phyloP scores from a whole-genome alignment of 768 basidiomycete species.

The Trametes maxima region DNA sequence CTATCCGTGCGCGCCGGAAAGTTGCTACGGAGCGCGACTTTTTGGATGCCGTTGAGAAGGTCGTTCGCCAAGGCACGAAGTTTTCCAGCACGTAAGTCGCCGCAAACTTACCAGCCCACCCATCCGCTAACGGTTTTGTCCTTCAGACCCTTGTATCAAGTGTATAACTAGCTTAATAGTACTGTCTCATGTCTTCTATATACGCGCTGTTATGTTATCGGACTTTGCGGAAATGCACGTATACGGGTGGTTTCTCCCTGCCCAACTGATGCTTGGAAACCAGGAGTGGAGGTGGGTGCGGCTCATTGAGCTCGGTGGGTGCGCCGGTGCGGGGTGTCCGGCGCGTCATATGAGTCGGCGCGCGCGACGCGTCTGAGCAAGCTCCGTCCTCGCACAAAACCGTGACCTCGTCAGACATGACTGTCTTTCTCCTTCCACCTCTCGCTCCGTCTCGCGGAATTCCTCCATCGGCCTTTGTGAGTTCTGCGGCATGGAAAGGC shows the following conservation, averaged over 20 bases:
- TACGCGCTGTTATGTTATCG: slow-evolving; percentile 17
- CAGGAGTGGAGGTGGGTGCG: too few species aligned
- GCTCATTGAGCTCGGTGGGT: too few species aligned
- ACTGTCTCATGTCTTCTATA: slow-evolving; percentile 2
- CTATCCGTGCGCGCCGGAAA: slow-evolving; percentile 94
- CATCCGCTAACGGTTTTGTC: slow-evolving; percentile 13
- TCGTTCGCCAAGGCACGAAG: slow-evolving; percentile 95
- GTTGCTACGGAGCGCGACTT: slow-evolving; percentile 98
- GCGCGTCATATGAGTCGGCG: slow-evolving; percentile 3
- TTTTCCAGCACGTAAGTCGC: slow-evolving; percentile 90
- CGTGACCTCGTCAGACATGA: background rate
- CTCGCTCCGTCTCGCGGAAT: background rate
- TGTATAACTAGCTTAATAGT: slow-evolving; percentile 73
- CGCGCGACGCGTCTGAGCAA: slow-evolving; percentile 16
- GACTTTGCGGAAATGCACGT: background rate
- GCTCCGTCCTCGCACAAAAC: background rate
- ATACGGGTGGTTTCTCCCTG: background rate
- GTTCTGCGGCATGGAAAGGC: too few species aligned
- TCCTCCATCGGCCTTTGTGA: too few species aligned
- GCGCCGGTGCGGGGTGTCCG: background rate
- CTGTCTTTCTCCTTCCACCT: background rate
- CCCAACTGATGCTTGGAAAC: too few species aligned
- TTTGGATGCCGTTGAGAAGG: slow-evolving; percentile 97
- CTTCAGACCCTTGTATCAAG: slow-evolving; percentile 83
- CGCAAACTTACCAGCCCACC: slow-evolving; percentile 1